Conservation (phyloP, 1,139 yeast species). For the Saccharomyces hybrid region DNA sequence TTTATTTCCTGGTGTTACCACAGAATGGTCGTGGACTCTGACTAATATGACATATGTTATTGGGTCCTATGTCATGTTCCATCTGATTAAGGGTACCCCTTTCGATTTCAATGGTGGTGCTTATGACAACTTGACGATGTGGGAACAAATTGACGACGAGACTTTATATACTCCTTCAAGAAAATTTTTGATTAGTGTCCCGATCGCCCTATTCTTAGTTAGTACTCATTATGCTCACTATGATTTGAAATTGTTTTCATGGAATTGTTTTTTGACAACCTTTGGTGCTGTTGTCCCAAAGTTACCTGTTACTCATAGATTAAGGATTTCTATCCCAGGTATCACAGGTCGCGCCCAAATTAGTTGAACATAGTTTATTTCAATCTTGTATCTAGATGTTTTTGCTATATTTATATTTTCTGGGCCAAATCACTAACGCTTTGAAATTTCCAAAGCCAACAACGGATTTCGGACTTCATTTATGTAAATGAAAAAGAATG, state of each 20-base stretch:
- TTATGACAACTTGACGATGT: conserved; percentile 91
- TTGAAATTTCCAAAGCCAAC: no score
- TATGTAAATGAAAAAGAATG: not conserved
- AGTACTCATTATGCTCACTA: conserved; percentile 89
- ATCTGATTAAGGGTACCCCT: conserved; percentile 92
- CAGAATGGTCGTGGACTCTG: conserved; percentile 88
- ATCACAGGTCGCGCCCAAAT: conserved; percentile 35
- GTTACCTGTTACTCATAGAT: conserved; percentile 70
- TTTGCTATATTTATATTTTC: not conserved
- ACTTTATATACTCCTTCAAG: conserved; percentile 95
- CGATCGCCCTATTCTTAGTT: conserved; percentile 75
- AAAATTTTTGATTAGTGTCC: conserved; percentile 85
- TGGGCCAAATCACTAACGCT: not conserved
- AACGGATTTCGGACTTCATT: not conserved
- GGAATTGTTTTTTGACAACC: conserved; percentile 73
- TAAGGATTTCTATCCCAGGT: conserved; percentile 57
- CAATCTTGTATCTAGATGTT: not conserved
- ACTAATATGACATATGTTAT: conserved; percentile 84
- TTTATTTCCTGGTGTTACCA: conserved; percentile 65
- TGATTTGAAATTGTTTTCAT: conserved; percentile 67
- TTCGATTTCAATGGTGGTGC: conserved; percentile 97
- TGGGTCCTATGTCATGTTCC: conserved; percentile 94
- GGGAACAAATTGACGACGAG: conserved; percentile 98
- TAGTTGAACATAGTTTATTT: conserved; percentile 12
- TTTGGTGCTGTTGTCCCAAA: conserved; percentile 82